Base-by-base conservation (phyloP, 2,329 filamentous ascomycete genomes). In the Fusarium sp. region DNA sequence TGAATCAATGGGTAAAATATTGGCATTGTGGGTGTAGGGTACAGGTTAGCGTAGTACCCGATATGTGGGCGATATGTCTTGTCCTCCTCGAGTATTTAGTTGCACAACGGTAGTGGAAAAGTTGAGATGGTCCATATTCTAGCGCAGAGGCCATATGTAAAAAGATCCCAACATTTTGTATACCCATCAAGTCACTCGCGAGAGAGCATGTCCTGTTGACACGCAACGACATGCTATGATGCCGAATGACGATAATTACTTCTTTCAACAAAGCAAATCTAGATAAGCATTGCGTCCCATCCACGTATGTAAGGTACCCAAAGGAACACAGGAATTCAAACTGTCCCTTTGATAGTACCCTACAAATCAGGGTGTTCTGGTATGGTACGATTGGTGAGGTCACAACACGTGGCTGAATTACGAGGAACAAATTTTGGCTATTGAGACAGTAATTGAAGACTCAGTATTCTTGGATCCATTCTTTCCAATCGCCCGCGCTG, bases 1-100 rank as follows among this genome's bases (percentile, higher is more conserved):
- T 32, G 17, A 36, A 19, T 2, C 7, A 17, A n/a, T 36, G 4
- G 9, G 17, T 17, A 17, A 23, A 49, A 38, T 21, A 24, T 24
- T 17, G n/a, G 28, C 17, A 30, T 21, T 46, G 50, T 53, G 34
- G 17, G n/a, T 46, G 28, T 47, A 53, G n/a, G 47, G 47, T 36
- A 36, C 38, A 49, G 17, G 34, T 36, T n/a, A 36, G 34, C 34
- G 34, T 28, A 24, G 44, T 34, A 26, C 20, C 36, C 19, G 17
- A 43, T 15, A n/a, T 21, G 24, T 50, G 20, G 34, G 9, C 17
- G 32, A 10, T n/a, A 17, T 17, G 40, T 23, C 23, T 26, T 43
- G 21, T 43, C 12, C 17, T 24, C 21, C 14, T 46, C 23, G 44
- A 20, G 28, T 7, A 54, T 54, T 34, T 47, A 38, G 43, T 40